These are phyloP conservation scores for Aquilaria agallochum DNA, from an alignment of 441 rosid genomes.

Conservation along the genomic window DNA sequence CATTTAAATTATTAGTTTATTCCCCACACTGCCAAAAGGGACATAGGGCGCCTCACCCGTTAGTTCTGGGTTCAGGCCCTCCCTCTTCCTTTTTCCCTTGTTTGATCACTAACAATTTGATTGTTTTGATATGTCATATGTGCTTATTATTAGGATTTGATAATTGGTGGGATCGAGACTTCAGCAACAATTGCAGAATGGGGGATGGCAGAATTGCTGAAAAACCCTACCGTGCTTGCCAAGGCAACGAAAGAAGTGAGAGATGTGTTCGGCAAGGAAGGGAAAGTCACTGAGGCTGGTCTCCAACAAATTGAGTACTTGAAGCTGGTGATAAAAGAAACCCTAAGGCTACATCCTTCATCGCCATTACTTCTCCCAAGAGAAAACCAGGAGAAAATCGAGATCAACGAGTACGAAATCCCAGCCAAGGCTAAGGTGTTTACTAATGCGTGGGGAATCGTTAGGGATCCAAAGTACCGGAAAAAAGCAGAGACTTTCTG, in stretches of 20 bases:
- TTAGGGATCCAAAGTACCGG: conserved; percentile 12
- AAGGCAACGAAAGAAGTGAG: conserved; percentile 44
- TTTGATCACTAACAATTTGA: no score
- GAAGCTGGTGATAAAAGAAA: conserved; percentile 31
- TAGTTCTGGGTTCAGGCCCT: no score
- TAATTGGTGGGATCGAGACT: conserved; percentile 35
- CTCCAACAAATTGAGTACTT: conserved; percentile 23
- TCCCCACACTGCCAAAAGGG: no score
- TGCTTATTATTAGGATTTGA: conserved; percentile 21
- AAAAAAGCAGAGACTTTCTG: conserved; percentile 11
- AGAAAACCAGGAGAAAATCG: no score
- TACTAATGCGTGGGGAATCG: conserved; percentile 10
- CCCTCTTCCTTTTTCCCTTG: no score
- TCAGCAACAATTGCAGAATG: conserved; percentile 30
- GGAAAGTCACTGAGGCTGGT: conserved; percentile 16
- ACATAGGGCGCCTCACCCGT: no score
- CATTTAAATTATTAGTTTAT: background rate
- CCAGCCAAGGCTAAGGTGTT: conserved; percentile 3
- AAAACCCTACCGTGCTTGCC: conserved; percentile 25
- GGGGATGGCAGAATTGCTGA: conserved; percentile 37
- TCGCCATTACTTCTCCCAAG: background rate
- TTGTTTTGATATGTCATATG: no score
- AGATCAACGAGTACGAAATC: background rate
- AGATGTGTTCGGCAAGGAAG: conserved; percentile 5
- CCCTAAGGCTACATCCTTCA: conserved; percentile 28